Evolutionary conservation across 2,329 filamentous ascomycete species (phyloP).

Genomic region (Exophiala alcalophila): DNA sequence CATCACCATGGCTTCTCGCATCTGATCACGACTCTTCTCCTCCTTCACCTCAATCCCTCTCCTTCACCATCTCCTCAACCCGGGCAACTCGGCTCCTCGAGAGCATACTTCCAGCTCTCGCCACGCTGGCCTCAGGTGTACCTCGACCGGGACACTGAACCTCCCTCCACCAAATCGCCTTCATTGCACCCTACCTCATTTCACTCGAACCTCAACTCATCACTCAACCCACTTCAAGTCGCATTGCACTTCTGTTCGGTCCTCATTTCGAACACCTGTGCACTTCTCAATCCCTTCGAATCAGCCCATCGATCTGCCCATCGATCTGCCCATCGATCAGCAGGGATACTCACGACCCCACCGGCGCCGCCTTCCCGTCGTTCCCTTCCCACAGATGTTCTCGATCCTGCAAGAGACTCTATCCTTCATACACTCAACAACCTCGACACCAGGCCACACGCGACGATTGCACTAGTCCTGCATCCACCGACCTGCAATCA

Average conservation of each 20-base stretch:
- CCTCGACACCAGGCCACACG: background rate
- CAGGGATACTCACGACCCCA: no score
- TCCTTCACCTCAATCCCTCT: background rate
- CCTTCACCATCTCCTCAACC: constrained; percentile 10
- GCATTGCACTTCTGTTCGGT: constrained; percentile 12
- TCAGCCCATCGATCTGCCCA: background rate
- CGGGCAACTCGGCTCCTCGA: constrained; percentile 5
- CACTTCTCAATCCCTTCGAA: constrained; percentile 3
- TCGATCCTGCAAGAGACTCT: constrained; percentile 3
- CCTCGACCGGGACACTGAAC: constrained; percentile 1
- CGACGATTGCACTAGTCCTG: constrained; percentile 3
- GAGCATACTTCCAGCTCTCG: constrained; percentile 9
- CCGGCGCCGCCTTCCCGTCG: no score
- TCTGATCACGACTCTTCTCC: constrained; percentile 5
- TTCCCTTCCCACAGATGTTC: no score
- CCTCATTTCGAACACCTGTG: constrained; percentile 16
- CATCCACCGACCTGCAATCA: background rate
- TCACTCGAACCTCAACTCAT: constrained; percentile 6
- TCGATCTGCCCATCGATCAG: no score
- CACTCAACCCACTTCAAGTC: constrained; percentile 3
- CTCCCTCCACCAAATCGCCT: no score
- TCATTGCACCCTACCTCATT: constrained; percentile 8
- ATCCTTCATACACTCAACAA: background rate
- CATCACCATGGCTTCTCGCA: constrained; percentile 11
- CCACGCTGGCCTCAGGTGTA: constrained; percentile 27